Conservation (phyloP, 1,284 basidiomycete species). For the Trichosporon ovoides region DNA sequence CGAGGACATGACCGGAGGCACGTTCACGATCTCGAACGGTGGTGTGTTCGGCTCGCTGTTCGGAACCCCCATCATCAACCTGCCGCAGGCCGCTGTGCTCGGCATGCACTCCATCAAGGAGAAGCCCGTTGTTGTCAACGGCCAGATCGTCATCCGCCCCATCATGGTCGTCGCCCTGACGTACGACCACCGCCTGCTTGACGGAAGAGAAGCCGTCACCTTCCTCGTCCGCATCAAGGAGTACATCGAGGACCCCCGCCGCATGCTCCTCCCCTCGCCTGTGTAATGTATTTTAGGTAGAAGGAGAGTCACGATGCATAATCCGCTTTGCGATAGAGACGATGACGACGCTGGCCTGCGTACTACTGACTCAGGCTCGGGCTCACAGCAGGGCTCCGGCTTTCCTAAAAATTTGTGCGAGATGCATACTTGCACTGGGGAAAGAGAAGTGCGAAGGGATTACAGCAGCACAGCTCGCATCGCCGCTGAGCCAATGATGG, state of each 20-base stretch:
- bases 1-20: constrained; percentile 94
- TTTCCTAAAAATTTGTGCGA: background rate
- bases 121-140: constrained; percentile 83
- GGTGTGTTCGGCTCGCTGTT: constrained; percentile 97
- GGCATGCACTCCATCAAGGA: constrained; percentile 98
- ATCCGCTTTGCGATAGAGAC: background rate
- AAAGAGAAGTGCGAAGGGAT: too few species aligned
- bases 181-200: constrained; percentile 93
- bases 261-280: constrained; percentile 57
- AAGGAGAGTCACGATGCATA: background rate
- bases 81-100: constrained; percentile 90
- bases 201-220: constrained; percentile 92
- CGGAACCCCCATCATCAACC: constrained; percentile 96
- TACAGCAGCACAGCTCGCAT: too few species aligned
- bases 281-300: constrained; percentile 24
- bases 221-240: constrained; percentile 81
- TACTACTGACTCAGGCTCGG: background rate
- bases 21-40: constrained; percentile 98
- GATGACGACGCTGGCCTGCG: background rate
- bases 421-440: too few species aligned
- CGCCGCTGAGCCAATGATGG: background rate
- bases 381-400: too few species aligned
- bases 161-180: constrained; percentile 95
- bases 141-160: constrained; percentile 82
- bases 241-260: constrained; percentile 63